Base-by-base conservation (phyloP, 495 filamentous ascomycete species). In the Viridothelium virens region DNA sequence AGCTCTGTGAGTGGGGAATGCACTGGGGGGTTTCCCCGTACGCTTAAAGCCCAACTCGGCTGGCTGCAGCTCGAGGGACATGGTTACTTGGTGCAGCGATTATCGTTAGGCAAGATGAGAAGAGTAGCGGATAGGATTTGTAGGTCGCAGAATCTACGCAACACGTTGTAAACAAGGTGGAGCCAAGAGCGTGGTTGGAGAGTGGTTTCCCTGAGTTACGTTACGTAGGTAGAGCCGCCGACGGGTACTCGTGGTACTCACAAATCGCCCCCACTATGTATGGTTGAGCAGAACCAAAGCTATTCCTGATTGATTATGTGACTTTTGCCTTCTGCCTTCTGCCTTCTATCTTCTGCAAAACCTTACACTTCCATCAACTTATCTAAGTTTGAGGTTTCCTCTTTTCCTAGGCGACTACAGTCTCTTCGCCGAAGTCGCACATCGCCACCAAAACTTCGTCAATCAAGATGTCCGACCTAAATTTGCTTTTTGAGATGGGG, bases 21-120 rank as follows among this genome's bases (percentile, higher is more conserved):
- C 66, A 47, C 48, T 25, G 46, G 5, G 18, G 47, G 74, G 67
- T 69, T 63, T 31, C 3, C 11, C 82, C 90, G 70, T 82, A 97
- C 94, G 89, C 74, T 88, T 88, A 81, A 98, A 98, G 80, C 87
- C 87, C 68, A 98, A 86, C 84, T 98, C 94, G 66, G 83, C 76
- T 47, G 94, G 95, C 69, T 94, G 88, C 74, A 97, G 88, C 72
- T 96, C 88, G 76, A 98, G 86, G 67, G 92, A 96, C 94, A 98
- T 98, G 76, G 46, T 64, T 56, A 25, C 25, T 25, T 25, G 65
- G 31, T 65, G 63, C 31, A 18, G 14, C 47, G 56, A 5, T 34
- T 38, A 37, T 59, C 31, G 33, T 59, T 33, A 31, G 33, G 31
- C 7, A 36, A 6, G 53, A 18, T 18, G 14, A 9, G 53, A 14